Base-by-base conservation (phyloP, 345 rosid genomes). In the Linum tenue region DNA sequence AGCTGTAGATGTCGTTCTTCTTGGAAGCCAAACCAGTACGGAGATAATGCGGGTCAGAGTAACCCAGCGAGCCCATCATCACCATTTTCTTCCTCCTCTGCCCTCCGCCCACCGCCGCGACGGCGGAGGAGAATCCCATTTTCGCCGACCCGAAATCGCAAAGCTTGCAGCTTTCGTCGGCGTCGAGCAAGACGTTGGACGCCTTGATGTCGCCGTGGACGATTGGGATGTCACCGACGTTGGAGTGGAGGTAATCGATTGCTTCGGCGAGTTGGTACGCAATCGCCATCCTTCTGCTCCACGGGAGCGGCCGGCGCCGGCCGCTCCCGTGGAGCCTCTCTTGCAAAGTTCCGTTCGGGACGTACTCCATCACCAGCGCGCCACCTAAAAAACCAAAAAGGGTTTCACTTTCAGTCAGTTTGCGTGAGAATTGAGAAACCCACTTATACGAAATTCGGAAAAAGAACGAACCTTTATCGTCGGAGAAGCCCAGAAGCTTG, bases 61-160 rank as follows among this genome's bases (percentile, higher is more conserved):
- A 91, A 14, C 96, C 98, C 1, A 90, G 96, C 59, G 98, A 91
- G 0, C 98, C 98, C 43, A 86, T 70, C 85, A 77, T 75, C 67
- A 85, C 72, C 50, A 11, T 17, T 70, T 80, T 86, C 75, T 83
- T 85, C 4, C 62, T 58, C 42, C 76, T 71, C 15, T 4, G 59
- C 35, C 60, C 11, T 12, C 76, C 62, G 37, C 73, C 64, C 36
- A 80, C 72, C 51, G 84, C 83, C 65, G 71, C 71, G 31, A 89
- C 83, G 56, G 77, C 71, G 0, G 96, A 83, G 0, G 96, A 89
- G 63, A 91, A 91, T 1, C 98, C 98, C 77, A 89, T 84, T 64
- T 80, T 91, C 2, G 98, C 91, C 11, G 81, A 89, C 31, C 96
- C 95, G 7, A 91, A 88, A 65, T 91, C 98, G 59, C 98, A 91